Conservation (phyloP, 495 filamentous ascomycete genomes). For the Penicillium turbatum region DNA sequence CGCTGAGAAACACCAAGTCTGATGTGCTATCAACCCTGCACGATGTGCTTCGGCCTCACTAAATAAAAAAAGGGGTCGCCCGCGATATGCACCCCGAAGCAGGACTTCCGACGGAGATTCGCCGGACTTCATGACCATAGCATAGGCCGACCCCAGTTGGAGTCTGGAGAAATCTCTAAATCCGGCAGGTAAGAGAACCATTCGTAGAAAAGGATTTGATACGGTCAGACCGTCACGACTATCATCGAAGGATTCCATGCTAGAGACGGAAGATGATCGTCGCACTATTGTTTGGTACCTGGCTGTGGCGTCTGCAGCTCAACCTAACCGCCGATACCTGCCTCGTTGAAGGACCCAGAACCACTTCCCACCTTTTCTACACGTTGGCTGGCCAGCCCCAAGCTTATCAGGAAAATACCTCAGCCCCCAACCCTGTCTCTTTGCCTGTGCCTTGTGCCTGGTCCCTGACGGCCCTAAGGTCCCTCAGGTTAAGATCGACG, state of each 20-base stretch:
- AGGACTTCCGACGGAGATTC: neutral
- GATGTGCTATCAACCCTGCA: neutral
- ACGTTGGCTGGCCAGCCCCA: slow-evolving; percentile 7
- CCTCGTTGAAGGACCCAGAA: slow-evolving; percentile 1
- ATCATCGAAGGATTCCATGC: neutral
- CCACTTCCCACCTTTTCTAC: slow-evolving; percentile 2
- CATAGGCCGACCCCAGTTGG: neutral
- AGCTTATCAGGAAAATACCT: slow-evolving; percentile 4
- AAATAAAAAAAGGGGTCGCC: neutral
- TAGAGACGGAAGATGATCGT: slow-evolving; percentile 23
- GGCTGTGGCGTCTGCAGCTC: slow-evolving; percentile 1
- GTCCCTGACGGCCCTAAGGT: slow-evolving; percentile 6
- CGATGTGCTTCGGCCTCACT: neutral
- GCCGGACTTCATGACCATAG: neutral
- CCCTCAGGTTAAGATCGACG: slow-evolving; percentile 17
- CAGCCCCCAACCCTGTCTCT: slow-evolving; percentile 1
- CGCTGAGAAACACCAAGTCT: neutral
- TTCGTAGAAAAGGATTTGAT: neutral
- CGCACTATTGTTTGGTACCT: slow-evolving; percentile 10
- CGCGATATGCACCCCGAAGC: neutral
- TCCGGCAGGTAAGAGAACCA: slow-evolving; percentile 1
- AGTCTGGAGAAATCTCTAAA: neutral
- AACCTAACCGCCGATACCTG: slow-evolving; percentile 19
- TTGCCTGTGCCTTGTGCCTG: slow-evolving; percentile 2
- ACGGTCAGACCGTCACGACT: slow-evolving; percentile 15